These are phyloP conservation scores for Trichoderma hamatum DNA, from an alignment of 2,329 filamentous ascomycete species.

Conservation along the genomic window DNA sequence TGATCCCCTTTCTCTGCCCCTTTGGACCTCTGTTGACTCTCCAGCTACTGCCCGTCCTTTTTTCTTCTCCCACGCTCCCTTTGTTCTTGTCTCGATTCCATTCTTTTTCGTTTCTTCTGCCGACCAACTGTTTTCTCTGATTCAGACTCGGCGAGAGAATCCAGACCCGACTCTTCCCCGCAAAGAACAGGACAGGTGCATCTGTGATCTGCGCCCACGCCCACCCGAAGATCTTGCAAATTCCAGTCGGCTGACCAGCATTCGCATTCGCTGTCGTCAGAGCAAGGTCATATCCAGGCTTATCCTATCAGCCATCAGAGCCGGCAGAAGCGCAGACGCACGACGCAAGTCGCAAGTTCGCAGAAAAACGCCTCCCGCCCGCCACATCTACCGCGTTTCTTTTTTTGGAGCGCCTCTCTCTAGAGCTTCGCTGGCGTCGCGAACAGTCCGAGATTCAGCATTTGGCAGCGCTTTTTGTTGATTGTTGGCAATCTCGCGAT, in stretches of 20 bases:
- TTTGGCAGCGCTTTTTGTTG: neutral
- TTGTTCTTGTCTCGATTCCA: neutral
- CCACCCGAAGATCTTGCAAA: slow-evolving; percentile 20
- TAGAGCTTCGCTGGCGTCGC: neutral
- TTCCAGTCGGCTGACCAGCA: slow-evolving; percentile 19
- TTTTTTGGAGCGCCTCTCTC: slow-evolving; percentile 19
- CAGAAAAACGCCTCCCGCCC: slow-evolving; percentile 23
- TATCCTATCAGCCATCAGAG: neutral
- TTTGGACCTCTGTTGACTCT: slow-evolving; percentile 17
- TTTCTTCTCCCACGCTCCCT: slow-evolving; percentile 1
- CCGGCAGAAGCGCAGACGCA: neutral
- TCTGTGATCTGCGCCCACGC: slow-evolving; percentile 22
- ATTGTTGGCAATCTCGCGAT: neutral
- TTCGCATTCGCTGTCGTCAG: slow-evolving; percentile 18
- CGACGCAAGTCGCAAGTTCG: neutral
- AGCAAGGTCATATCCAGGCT: slow-evolving; percentile 14
- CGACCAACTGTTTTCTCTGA: neutral
- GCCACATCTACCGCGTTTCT: slow-evolving; percentile 27
- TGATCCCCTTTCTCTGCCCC: slow-evolving; percentile 25
- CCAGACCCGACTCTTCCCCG: neutral
- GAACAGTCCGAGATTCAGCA: neutral
- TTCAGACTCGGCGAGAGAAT: neutral
- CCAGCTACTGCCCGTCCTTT: slow-evolving; percentile 5
- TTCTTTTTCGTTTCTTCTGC: neutral
- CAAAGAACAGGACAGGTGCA: slow-evolving; percentile 13